These are phyloP conservation scores for Pythium oligandrum DNA, from an alignment of 352 stramenopile genomes.

Conservation along the genomic window DNA sequence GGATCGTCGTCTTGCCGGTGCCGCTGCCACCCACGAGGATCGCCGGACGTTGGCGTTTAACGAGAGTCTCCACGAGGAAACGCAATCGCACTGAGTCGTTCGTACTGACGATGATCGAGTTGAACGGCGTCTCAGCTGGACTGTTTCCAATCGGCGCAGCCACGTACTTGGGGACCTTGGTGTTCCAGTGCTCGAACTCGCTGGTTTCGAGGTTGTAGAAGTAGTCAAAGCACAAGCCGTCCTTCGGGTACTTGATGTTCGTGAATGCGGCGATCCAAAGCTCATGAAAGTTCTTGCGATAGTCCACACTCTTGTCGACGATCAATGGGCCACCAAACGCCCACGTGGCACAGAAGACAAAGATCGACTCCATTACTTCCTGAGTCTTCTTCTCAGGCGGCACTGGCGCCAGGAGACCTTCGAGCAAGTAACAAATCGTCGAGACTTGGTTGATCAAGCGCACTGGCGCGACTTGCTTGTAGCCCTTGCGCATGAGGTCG, in stretches of 20 bases:
- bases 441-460: constrained; percentile 95
- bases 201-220: constrained; percentile 93
- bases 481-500: constrained; percentile 92
- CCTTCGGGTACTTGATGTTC: constrained; percentile 93
- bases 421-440: constrained; percentile 95
- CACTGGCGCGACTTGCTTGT: constrained; percentile 94
- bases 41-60: constrained; percentile 90
- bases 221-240: constrained; percentile 96
- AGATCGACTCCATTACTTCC: constrained; percentile 94
- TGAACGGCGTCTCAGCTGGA: constrained; percentile 93
- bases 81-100: constrained; percentile 95
- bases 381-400: constrained; percentile 88
- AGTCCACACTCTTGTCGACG: constrained; percentile 89
- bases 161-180: constrained; percentile 89
- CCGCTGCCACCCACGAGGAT: constrained; percentile 95
- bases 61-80: constrained; percentile 93
- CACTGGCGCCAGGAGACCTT: constrained; percentile 87
- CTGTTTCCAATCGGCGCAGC: constrained; percentile 91
- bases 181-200: constrained; percentile 92
- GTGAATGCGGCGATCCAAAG: constrained; percentile 78
- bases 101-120: constrained; percentile 94
- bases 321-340: constrained; percentile 95
- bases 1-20: constrained; percentile 96
- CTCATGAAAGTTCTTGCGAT: constrained; percentile 88
- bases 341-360: constrained; percentile 96